A percentile compares a stretch with the other conserved stretches of the same genome.
These are phyloP conservation scores for Bifiguratus adelaidae DNA, from an alignment of 192 early-diverging fungal genomes.

Conservation along the genomic window DNA sequence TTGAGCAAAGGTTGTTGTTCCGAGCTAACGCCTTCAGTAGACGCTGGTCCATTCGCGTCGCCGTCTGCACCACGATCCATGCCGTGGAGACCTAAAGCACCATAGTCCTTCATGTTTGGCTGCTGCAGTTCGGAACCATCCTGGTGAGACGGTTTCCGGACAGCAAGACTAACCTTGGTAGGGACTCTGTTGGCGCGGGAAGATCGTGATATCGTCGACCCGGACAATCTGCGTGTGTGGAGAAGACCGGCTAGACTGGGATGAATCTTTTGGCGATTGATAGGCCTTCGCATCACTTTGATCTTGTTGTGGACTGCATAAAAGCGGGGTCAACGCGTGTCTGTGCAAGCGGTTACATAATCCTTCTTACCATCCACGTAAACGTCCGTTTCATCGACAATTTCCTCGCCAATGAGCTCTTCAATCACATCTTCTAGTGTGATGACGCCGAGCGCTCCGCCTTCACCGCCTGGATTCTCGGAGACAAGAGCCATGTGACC, in stretches of 20 bases:
- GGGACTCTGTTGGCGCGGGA: not conserved
- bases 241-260: not conserved
- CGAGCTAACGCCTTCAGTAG: too few relatives aligned
- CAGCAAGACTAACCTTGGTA: not conserved
- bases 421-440: conserved; percentile 81
- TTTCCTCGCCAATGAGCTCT: conserved; percentile 75
- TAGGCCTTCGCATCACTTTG: conserved; percentile 32
- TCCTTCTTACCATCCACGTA: conserved; percentile 13
- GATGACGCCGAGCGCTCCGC: conserved; percentile 56
- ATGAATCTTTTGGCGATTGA: not conserved
- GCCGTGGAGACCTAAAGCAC: too few relatives aligned
- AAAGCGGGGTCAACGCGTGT: conserved; percentile 12
- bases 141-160: not conserved
- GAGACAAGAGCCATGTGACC: conserved; percentile 65
- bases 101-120: not conserved
- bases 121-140: not conserved
- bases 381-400: conserved; percentile 74
- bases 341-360: conserved; percentile 10
- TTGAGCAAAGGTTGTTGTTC: too few relatives aligned
- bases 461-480: conserved; percentile 32
- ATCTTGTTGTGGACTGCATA: conserved; percentile 42
- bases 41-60: too few relatives aligned
- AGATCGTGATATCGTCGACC: not conserved
- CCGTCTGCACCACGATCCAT: too few relatives aligned
- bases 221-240: not conserved